phyloP scores from a whole-genome alignment of 225 moss, liverwort and hornwort genomes.

The Bryoerythrophyllum caledonicum region DNA sequence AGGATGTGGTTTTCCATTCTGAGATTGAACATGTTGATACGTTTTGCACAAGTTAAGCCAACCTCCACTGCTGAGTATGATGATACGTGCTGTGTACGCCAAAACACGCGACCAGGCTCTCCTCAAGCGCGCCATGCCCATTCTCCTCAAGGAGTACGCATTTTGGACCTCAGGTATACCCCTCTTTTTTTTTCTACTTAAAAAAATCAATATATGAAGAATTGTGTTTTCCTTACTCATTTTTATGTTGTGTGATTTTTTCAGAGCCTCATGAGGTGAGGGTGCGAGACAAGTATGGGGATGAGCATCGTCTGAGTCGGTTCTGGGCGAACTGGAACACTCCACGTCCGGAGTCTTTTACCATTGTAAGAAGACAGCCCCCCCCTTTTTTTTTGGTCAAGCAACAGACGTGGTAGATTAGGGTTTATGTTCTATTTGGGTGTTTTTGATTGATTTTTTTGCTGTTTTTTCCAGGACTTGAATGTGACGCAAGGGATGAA shows the following conservation, averaged over 20 bases:
- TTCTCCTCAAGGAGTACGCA: conserved; percentile 38
- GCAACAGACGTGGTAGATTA: background rate
- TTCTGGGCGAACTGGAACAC: conserved; percentile 49
- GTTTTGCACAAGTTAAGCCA: conserved; percentile 42
- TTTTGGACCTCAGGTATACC: conserved; percentile 46
- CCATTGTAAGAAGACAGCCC: conserved; percentile 33
- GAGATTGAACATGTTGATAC: conserved; percentile 26
- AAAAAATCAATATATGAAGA: background rate
- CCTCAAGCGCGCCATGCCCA: conserved; percentile 41
- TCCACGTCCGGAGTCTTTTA: conserved; percentile 51
- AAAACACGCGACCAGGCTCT: conserved; percentile 28
- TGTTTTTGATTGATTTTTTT: background rate
- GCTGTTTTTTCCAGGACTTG: conserved; percentile 22
- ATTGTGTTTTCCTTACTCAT: background rate
- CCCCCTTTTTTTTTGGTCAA: conserved; percentile 11
- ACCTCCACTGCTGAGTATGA: conserved; percentile 59
- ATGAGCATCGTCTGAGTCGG: conserved; percentile 42
- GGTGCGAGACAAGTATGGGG: conserved; percentile 38
- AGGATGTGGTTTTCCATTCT: conserved; percentile 1
- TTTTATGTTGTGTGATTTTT: background rate
- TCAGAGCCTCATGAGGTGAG: conserved; percentile 44
- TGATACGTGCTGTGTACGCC: conserved; percentile 41
- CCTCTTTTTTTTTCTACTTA: background rate
- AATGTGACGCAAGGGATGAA: conserved; percentile 36
- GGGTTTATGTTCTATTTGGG: background rate